These are phyloP conservation scores for Fusarium protoensiforme DNA, from an alignment of 2,329 filamentous ascomycete genomes.

Conservation along the genomic window DNA sequence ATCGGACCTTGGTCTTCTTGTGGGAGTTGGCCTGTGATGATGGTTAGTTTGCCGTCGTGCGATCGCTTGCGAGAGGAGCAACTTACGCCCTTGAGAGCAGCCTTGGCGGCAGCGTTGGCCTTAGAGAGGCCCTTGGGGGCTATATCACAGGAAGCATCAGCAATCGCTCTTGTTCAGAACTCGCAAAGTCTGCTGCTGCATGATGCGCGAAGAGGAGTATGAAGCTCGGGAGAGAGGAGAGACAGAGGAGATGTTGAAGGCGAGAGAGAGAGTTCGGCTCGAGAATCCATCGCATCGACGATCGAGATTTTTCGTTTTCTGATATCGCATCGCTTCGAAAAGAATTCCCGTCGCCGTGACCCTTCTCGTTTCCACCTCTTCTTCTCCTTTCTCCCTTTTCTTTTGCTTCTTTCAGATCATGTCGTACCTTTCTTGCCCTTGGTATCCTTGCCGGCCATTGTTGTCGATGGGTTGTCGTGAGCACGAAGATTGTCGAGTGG, in stretches of 20 bases:
- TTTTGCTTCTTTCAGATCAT: constrained; percentile 42
- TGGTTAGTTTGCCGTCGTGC: constrained; percentile 6
- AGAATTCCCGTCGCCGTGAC: constrained; percentile 1
- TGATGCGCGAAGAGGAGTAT: constrained; percentile 59
- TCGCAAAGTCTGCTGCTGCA: constrained; percentile 83
- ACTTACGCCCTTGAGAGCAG: constrained; percentile 95
- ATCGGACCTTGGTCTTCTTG: constrained; percentile 93
- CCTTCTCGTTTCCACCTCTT: not conserved
- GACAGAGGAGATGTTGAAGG: constrained; percentile 4
- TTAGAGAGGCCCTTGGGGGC: constrained; percentile 79
- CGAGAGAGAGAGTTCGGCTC: not conserved
- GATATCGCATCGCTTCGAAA: constrained; percentile 23
- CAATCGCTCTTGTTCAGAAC: constrained; percentile 78
- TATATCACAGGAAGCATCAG: constrained; percentile 70
- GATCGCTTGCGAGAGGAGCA: not conserved
- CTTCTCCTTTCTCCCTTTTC: constrained; percentile 2
- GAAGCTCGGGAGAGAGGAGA: constrained; percentile 23
- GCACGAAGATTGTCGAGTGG: constrained; percentile 40
- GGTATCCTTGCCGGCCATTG: constrained; percentile 50
- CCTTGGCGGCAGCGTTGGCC: constrained; percentile 94
- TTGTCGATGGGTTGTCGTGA: constrained; percentile 42
- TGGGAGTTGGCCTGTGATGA: constrained; percentile 64
- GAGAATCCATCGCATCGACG: constrained; percentile 27
- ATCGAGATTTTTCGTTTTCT: constrained; percentile 17
- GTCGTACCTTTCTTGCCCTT: constrained; percentile 63